A percentile compares a stretch with the other conserved stretches of the same genome.
phyloP scores from a whole-genome alignment of 352 stramenopile species.

The Phytophthora pluvialis region DNA sequence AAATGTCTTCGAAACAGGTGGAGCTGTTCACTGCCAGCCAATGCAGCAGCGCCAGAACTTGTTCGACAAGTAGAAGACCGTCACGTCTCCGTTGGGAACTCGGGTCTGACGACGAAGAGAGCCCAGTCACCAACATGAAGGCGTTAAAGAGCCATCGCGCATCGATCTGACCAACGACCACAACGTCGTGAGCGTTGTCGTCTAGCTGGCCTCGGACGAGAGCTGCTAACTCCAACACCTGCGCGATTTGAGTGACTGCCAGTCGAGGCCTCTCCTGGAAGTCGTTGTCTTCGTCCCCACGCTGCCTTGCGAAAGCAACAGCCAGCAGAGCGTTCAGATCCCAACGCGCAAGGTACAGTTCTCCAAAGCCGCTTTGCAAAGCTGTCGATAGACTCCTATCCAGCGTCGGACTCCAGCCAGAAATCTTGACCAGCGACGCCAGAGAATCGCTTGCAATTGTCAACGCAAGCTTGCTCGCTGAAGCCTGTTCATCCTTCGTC shows the following conservation, averaged over 20 bases:
- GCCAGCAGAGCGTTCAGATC: slow-evolving; percentile 50
- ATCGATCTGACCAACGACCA: slow-evolving; percentile 30
- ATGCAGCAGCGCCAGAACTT: slow-evolving; percentile 39
- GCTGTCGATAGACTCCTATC: slow-evolving; percentile 7
- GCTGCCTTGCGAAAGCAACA: slow-evolving; percentile 46
- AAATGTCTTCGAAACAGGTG: slow-evolving; percentile 40
- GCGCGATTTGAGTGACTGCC: slow-evolving; percentile 33
- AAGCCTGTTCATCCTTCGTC: slow-evolving; percentile 14
- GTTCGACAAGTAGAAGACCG: slow-evolving; percentile 32
- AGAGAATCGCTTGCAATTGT: slow-evolving; percentile 38
- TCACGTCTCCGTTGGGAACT: not conserved
- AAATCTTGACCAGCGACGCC: slow-evolving; percentile 47
- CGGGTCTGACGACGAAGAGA: not conserved
- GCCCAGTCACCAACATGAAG: slow-evolving; percentile 28
- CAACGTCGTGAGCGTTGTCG: slow-evolving; percentile 19
- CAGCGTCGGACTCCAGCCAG: slow-evolving; percentile 23
- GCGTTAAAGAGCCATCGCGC: slow-evolving; percentile 31
- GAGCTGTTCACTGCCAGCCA: slow-evolving; percentile 37
- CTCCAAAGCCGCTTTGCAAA: slow-evolving; percentile 42
- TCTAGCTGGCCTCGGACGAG: slow-evolving; percentile 30
- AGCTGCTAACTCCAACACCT: slow-evolving; percentile 41
- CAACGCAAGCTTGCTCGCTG: slow-evolving; percentile 4
- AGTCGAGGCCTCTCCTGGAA: slow-evolving; percentile 51
- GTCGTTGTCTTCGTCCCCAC: slow-evolving; percentile 43
- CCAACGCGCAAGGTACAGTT: slow-evolving; percentile 60